phyloP scores from a whole-genome alignment of 1,284 basidiomycete genomes.

The Sporisorium iseilematis-ciliati region DNA sequence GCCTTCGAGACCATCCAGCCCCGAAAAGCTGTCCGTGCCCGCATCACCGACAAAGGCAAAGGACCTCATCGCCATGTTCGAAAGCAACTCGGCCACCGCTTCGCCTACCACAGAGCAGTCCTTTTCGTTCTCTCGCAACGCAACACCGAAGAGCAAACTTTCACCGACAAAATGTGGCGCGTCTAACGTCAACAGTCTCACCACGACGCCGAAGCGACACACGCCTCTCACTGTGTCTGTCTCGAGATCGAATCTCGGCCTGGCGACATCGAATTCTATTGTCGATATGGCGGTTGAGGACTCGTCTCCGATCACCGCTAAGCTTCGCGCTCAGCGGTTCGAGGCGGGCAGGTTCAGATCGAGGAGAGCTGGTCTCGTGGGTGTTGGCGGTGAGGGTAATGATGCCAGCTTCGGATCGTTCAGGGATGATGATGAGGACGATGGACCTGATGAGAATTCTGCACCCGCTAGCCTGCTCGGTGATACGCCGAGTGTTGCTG shows the following conservation, averaged over 20 bases:
- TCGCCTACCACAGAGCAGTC: slow-evolving; percentile 36
- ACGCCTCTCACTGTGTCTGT: slow-evolving; percentile 32
- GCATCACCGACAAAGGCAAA: slow-evolving; percentile 57
- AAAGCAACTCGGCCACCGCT: slow-evolving; percentile 38
- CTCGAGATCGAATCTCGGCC: slow-evolving; percentile 37
- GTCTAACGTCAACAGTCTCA: slow-evolving; percentile 16
- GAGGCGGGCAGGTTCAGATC: slow-evolving; percentile 31
- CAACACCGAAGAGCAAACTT: slow-evolving; percentile 23
- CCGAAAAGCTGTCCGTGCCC: slow-evolving; percentile 34
- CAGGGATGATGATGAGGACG: slow-evolving; percentile 17
- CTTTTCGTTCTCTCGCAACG: slow-evolving; percentile 16
- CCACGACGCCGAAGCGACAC: slow-evolving; percentile 25
- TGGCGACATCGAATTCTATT: slow-evolving; percentile 7
- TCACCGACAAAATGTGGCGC: slow-evolving; percentile 29
- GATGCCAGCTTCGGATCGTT: slow-evolving; percentile 21
- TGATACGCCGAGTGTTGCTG: slow-evolving; percentile 9
- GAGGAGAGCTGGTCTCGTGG: slow-evolving; percentile 29
- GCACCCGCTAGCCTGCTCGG: slow-evolving; percentile 16
- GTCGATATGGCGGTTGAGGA: slow-evolving; percentile 12
- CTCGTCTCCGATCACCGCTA: slow-evolving; percentile 24
- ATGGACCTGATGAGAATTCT: slow-evolving; percentile 38
- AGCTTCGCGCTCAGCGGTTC: slow-evolving; percentile 34
- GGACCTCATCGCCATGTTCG: slow-evolving; percentile 59
- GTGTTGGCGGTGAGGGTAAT: slow-evolving; percentile 23
- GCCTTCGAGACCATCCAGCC: slow-evolving; percentile 28